Evolutionary conservation across 2,329 filamentous ascomycete species (phyloP), one percentile per base, ranked within the genome.

Genomic region (Aureobasidium sp.): DNA sequence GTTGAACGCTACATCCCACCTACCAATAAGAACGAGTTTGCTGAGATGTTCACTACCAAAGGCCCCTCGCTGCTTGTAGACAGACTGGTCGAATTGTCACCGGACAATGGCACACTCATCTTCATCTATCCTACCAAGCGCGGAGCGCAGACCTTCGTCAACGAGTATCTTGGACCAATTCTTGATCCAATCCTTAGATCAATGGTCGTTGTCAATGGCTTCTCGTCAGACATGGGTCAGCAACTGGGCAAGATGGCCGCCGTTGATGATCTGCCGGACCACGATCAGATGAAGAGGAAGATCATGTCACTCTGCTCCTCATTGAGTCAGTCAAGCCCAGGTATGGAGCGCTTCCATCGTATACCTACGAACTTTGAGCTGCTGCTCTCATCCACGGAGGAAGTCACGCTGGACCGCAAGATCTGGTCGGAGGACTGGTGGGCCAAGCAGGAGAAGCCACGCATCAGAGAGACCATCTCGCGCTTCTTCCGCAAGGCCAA

Each of bases 1-100:
- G 77, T 87, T 4, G 85, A 87, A 71, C 81, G 85, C 41, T 87
- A 85, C 69, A 83, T 87, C n/a, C 85, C 85, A n/a, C 84, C 85
- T 2, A 79, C 82, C 0, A 84, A 79, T 27, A 68, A 74, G 0
- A 78, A 82, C 66, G 85, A 87, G 67, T 85, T 84, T 63, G 72
- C 75, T 34, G 80, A 84, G 64, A 79, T 87, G 67, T 86, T 86
- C 70, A 76, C 74, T 16, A 72, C 77, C 3, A 76, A 74, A 47
- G 79, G 81, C 5, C 79, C 78, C 3, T 87, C 84, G 0, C 75
- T 84, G 53, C 75, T 87, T 1, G 79, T 84, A 44, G 84, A 87
- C 68, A 81, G 85, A 27, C 73, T 87, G 27, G 75, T 78, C 30
- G 85, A 87, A 67, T 75, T 87, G 0, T 84, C 83, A 0, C 75